Percentiles rank a stretch among this genome's conserved stretches.
These are phyloP conservation scores for Coemansia sp. DNA, from an alignment of 192 early-diverging fungal genomes.

Conservation along the genomic window DNA sequence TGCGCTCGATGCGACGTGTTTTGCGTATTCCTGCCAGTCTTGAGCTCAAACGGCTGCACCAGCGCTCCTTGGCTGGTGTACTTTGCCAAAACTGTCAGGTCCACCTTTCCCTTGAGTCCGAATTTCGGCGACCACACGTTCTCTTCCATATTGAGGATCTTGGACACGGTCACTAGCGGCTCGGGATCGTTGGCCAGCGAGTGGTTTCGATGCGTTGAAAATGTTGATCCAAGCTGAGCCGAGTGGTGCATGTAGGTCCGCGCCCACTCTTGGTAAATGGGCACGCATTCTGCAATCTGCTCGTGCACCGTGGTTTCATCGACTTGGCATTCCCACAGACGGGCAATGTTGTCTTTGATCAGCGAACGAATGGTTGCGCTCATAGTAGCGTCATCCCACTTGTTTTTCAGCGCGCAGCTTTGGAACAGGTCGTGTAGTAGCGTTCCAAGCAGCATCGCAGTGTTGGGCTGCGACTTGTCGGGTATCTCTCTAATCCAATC, in stretches of 20 bases:
- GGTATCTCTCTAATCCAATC: constrained; percentile 54
- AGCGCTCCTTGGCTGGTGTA: constrained; percentile 25
- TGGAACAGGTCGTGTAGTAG: constrained; percentile 85
- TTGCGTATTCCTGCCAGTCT: constrained; percentile 67
- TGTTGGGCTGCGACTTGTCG: constrained; percentile 45
- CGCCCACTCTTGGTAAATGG: constrained; percentile 55
- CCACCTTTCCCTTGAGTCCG: constrained; percentile 91
- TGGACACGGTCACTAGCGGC: constrained; percentile 54
- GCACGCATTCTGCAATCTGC: constrained; percentile 52
- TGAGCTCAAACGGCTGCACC: constrained; percentile 83
- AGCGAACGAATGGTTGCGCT: constrained; percentile 44
- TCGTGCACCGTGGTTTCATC: constrained; percentile 53
- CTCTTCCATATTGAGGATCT: constrained; percentile 85
- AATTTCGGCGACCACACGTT: constrained; percentile 86
- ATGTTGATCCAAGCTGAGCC: constrained; percentile 11
- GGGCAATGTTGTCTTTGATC: constrained; percentile 54
- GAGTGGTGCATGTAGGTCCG: constrained; percentile 37
- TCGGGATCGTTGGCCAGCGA: not conserved
- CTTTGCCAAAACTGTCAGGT: constrained; percentile 57
- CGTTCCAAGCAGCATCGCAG: constrained; percentile 68
- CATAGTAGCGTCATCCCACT: constrained; percentile 58
- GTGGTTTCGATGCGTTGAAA: constrained; percentile 7
- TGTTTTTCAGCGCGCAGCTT: constrained; percentile 51
- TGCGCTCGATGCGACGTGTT: constrained; percentile 75
- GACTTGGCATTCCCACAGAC: constrained; percentile 70